Evolutionary conservation across 2,329 filamentous ascomycete species (phyloP), one percentile per base, ranked within the genome.

Genomic region (Penicillium sumatraense): DNA sequence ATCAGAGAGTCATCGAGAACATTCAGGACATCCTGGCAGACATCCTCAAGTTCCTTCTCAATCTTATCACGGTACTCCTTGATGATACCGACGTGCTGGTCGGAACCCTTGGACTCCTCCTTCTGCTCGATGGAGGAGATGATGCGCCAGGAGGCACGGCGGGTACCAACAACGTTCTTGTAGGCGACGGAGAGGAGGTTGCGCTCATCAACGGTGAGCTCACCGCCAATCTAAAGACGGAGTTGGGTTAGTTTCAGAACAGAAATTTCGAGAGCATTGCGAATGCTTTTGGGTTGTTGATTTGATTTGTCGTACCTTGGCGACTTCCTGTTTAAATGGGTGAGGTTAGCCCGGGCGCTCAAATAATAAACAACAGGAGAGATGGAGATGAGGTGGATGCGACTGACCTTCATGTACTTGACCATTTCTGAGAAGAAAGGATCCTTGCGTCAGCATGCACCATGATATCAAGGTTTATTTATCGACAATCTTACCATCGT

Each of bases 41-140:
- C 91, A 83, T 93, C 90, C 86, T 95, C 93, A 71, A 98, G 89
- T 84, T 98, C 93, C 72, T 83, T 84, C 86, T 98, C 93, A 73
- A 98, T 98, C 90, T 97, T 97, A 82, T 92, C 88, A 75, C 93
- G 93, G 86, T 98, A 98, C 63, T 96, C 92, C 78, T 90, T 90
- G 83, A 98, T 98, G 80, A 90, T 92, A 70, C 82, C 78, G 72
- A 97, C 91, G 80, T 98, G 93, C 85, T 95, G 93, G 74, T 96
- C 91, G 67, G 89, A 91, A 75, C 93, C 93, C 88, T 97, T 98
- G 77, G 92, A 95, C 83, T 98, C 93, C 85, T 98, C 93, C 89
- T 98, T 98, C 82, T 98, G 93, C 85, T 98, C 93, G 80, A 99
- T 98, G 76, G 95, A 98, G 76, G 93, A 96, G 82, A 99, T 96